phyloP scores from a whole-genome alignment of 805 yeast species.

The Nematodospora valgi region DNA sequence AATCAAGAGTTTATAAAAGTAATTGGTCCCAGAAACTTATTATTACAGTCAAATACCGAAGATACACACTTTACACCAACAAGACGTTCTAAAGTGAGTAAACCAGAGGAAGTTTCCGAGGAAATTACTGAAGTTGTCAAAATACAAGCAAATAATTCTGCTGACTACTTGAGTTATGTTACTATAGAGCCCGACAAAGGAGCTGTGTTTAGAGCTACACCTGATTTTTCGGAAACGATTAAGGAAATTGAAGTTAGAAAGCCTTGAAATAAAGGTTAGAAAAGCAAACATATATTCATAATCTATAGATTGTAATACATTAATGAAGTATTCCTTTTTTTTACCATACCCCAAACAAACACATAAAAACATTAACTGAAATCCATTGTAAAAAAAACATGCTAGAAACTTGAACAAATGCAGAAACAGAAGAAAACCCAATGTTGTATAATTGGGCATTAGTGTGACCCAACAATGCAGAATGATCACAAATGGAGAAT shows the following conservation, averaged over 20 bases:
- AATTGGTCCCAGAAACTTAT: slow-evolving; percentile 51
- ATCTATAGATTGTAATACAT: no score
- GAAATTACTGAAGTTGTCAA: slow-evolving; percentile 7
- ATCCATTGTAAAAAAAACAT: no score
- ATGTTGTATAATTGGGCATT: no score
- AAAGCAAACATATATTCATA: no score
- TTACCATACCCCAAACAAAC: no score
- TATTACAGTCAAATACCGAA: slow-evolving; percentile 37
- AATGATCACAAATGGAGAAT: no score
- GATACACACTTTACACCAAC: slow-evolving; percentile 1
- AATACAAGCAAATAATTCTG: slow-evolving; percentile 16
- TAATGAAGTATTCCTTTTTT: no score
- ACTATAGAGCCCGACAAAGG: slow-evolving; percentile 39
- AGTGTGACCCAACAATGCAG: no score
- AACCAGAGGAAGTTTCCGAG: neutral
- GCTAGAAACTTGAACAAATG: no score
- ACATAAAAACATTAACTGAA: no score
- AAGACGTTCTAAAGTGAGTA: slow-evolving; percentile 1
- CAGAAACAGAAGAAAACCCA: no score
- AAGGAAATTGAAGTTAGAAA: slow-evolving; percentile 5
- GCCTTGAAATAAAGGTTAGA: neutral
- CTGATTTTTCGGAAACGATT: slow-evolving; percentile 8
- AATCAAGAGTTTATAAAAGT: slow-evolving; percentile 47
- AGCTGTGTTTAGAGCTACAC: slow-evolving; percentile 17
- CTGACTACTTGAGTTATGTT: slow-evolving; percentile 49